Percentiles rank a stretch among this genome's conserved stretches.
Evolutionary conservation across 345 rosid genomes (phyloP).

Genomic region (Citrus cavaleriei): DNA sequence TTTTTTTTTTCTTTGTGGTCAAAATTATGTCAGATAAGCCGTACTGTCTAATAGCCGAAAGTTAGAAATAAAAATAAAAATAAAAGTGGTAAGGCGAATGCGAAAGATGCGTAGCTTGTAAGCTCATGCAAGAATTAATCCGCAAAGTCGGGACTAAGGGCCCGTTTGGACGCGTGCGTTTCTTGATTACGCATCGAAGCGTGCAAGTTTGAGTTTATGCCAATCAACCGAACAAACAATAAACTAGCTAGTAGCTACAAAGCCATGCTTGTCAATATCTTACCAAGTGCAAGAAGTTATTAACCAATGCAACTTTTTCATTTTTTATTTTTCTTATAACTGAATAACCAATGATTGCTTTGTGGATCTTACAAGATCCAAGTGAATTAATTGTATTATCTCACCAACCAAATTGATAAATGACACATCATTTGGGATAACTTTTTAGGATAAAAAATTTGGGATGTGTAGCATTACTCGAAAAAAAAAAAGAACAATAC

Average conservation of each 20-base stretch:
- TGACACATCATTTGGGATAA: no score
- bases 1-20: neutral
- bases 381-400: no score
- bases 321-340: no score
- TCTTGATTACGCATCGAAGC: conserved; percentile 31
- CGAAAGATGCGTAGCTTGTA: conserved; percentile 52
- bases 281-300: no score
- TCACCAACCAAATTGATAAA: no score
- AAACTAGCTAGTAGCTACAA: neutral
- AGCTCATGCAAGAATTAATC: conserved; percentile 13
- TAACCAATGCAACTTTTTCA: no score
- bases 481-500: no score
- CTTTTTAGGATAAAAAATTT: no score
- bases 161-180: conserved; percentile 20
- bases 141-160: neutral
- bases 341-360: no score
- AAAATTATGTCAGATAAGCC: neutral
- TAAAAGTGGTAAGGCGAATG: neutral
- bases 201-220: conserved; percentile 37
- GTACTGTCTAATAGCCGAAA: neutral
- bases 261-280: no score
- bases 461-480: fast-evolving
- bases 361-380: no score
- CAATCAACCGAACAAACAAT: neutral
- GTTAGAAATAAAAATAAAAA: no score